Base-by-base conservation (phyloP, 345 rosid genomes). In the Melaleuca quinquenervia region DNA sequence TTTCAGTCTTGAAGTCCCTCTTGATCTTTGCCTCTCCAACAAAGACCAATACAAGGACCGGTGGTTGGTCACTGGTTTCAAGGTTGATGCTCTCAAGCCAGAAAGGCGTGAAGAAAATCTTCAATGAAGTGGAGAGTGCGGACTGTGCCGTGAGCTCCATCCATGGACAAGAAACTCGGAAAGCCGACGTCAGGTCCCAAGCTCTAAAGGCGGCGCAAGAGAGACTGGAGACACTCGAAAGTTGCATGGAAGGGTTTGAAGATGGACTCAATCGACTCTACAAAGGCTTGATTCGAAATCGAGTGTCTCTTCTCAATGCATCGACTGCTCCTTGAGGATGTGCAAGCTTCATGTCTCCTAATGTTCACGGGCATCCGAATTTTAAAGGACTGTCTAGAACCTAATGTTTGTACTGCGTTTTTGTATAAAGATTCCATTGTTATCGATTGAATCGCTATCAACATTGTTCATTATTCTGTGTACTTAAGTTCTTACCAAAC, bases 271-370 rank as follows among this genome's bases (percentile, higher is more conserved):
- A 90, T 70, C 80, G 90, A 22, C 78, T 93, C 75, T 92, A 92
- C 84, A 92, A 94, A 91, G 32, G 84, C 82, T 87, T 96, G 91
- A 89, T 94, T 10, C 92, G 92, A 88, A 87, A 93, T 82, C 91
- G 98, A 84, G 87, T 92, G 32, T 89, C 96, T 29, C 88, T 96
- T 83, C 88, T 94, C 88, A 95, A 94, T 9, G 80, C 80, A 70
- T 70, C 80, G 26, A 70, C 14, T 5, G 80, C 80, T 18, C 80
- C 48, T 18, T 70, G 48, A 70, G 80, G 48, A 70, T 18, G 48
- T 32, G 48, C 32, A 27, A 18, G 12, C 89, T 91, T 94, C 13
- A 78, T 92, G 84, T 93, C 94, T 36, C 48, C 24, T 21, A 70
- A 36, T 70, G 6, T 41, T 70, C 48, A 36, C 6, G 48, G 48